Percentiles rank a stretch among this genome's conserved stretches.
These are phyloP conservation scores for Calonectria hongkongensis DNA, from an alignment of 2,329 filamentous ascomycete genomes.

Conservation along the genomic window DNA sequence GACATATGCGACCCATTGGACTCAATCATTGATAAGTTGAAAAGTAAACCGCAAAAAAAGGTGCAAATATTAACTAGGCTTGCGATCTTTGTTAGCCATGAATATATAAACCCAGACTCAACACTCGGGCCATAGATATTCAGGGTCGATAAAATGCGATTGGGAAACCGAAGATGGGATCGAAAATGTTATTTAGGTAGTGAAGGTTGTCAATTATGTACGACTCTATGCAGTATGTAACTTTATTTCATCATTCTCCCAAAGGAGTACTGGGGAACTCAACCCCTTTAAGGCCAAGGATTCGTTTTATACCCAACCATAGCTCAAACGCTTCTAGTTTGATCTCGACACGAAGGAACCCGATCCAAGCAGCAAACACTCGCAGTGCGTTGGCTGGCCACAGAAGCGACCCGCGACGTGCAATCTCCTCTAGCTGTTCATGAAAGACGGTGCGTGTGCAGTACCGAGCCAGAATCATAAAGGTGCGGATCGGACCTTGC, in stretches of 20 bases:
- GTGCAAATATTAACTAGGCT: background rate
- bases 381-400: slow-evolving; percentile 75
- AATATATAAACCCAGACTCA: background rate
- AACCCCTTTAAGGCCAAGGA: slow-evolving; percentile 59
- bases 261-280: slow-evolving; percentile 54
- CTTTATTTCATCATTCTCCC: slow-evolving; percentile 40
- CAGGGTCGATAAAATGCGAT: background rate
- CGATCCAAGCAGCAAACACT: slow-evolving; percentile 74
- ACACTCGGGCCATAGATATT: background rate
- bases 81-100: background rate
- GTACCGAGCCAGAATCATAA: slow-evolving; percentile 81
- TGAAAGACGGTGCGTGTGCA: slow-evolving; percentile 80
- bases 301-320: slow-evolving; percentile 74
- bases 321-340: slow-evolving; percentile 79
- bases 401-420: slow-evolving; percentile 71
- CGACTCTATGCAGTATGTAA: slow-evolving; percentile 48
- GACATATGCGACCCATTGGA: too few species aligned
- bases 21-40: too few species aligned
- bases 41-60: background rate
- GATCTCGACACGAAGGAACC: slow-evolving; percentile 75
- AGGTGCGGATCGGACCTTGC: slow-evolving; percentile 78
- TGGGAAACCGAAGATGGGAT: too few species aligned
- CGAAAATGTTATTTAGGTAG: background rate
- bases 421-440: slow-evolving; percentile 77
- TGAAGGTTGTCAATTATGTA: slow-evolving; percentile 43